phyloP scores from a whole-genome alignment of 805 yeast genomes.

The Wickerhamiella sergipiensis region DNA sequence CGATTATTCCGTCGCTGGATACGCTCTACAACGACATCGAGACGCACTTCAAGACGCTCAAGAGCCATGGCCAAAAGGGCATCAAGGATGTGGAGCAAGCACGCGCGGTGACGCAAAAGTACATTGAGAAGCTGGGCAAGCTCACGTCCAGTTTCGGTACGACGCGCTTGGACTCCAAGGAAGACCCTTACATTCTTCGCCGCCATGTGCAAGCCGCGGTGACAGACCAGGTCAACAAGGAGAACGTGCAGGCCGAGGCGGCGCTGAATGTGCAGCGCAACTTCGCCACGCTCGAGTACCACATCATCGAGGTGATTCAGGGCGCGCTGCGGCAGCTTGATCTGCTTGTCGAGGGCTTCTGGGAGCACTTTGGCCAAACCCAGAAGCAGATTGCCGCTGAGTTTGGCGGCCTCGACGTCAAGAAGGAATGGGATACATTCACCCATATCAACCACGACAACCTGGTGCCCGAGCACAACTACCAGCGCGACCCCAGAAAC shows the following conservation, averaged over 20 bases:
- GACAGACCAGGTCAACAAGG: constrained; percentile 30
- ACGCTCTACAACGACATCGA: constrained; percentile 27
- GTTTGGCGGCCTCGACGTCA: constrained; percentile 26
- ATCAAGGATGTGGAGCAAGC: constrained; percentile 26
- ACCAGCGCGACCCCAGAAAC: constrained; percentile 26
- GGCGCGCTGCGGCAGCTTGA: constrained; percentile 25
- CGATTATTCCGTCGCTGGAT: constrained; percentile 31
- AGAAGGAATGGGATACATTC: constrained; percentile 34
- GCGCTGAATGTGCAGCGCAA: constrained; percentile 29
- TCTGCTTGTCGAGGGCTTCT: constrained; percentile 21
- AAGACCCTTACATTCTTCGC: constrained; percentile 35
- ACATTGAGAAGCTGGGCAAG: constrained; percentile 26
- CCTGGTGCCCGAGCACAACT: constrained; percentile 23
- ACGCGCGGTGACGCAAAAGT: constrained; percentile 25
- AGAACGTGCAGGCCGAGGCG: constrained; percentile 32
- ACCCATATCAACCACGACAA: constrained; percentile 19
- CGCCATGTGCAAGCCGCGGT: constrained; percentile 27
- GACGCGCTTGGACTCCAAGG: constrained; percentile 26
- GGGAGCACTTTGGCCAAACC: constrained; percentile 20
- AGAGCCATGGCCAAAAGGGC: constrained; percentile 23
- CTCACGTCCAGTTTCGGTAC: constrained; percentile 19
- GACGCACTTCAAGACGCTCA: constrained; percentile 30
- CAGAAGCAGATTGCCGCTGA: constrained; percentile 22
- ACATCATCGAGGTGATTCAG: constrained; percentile 30
- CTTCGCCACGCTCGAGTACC: constrained; percentile 30